phyloP scores from a whole-genome alignment of 805 yeast genomes.

The Suhomyces sp. region DNA sequence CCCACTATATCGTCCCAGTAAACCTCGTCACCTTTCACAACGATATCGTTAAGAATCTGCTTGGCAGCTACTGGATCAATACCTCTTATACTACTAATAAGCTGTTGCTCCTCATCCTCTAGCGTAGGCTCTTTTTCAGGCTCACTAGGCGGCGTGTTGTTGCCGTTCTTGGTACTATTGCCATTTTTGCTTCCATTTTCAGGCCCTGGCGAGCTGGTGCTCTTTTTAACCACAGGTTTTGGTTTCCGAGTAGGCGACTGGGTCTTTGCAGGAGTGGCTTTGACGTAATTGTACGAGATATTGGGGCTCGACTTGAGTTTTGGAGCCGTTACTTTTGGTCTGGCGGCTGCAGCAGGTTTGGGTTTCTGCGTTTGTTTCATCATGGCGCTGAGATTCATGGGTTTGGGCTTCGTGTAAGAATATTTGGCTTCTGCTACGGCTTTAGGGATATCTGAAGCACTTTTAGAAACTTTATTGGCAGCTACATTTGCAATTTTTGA shows the following conservation, averaged over 20 bases:
- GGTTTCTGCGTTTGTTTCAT: conserved; percentile 21
- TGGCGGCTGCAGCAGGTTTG: not conserved
- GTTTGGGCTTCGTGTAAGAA: conserved; percentile 38
- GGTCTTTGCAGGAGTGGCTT: conserved; percentile 1
- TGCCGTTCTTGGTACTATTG: too few relatives aligned
- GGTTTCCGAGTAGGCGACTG: not conserved
- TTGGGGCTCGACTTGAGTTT: conserved; percentile 4
- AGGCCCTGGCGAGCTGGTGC: not conserved
- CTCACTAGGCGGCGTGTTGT: not conserved
- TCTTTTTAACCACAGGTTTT: conserved; percentile 1
- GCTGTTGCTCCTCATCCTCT: conserved; percentile 27
- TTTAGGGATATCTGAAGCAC: not conserved
- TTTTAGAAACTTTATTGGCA: not conserved
- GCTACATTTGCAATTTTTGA: not conserved
- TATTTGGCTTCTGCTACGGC: conserved; percentile 11
- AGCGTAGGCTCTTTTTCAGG: not conserved
- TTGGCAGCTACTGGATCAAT: conserved; percentile 77
- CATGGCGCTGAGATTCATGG: conserved; percentile 31
- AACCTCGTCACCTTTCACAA: conserved; percentile 86
- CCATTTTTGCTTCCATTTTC: not conserved
- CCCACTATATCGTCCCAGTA: conserved; percentile 97
- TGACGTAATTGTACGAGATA: conserved; percentile 15
- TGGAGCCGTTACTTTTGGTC: not conserved
- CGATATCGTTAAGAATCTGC: conserved; percentile 84
- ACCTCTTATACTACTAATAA: conserved; percentile 55